Evolutionary conservation across 805 yeast genomes (phyloP).

Genomic region (Candida fluviatilis): DNA sequence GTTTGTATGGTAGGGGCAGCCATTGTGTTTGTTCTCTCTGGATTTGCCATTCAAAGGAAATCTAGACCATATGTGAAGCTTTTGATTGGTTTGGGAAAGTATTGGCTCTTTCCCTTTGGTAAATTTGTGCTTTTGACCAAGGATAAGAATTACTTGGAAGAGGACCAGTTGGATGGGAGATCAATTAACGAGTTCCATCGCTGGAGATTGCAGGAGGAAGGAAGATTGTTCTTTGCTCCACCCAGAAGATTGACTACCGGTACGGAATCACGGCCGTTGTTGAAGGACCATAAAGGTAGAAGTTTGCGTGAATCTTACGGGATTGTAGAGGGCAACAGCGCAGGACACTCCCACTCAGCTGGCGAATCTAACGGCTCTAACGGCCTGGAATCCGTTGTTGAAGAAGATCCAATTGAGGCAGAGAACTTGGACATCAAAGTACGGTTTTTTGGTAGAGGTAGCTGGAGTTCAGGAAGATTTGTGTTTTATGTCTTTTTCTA

Average conservation of each 20-base stretch:
- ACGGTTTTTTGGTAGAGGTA: constrained; percentile 85
- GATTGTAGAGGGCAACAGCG: constrained; percentile 16
- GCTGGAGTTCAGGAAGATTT: constrained; percentile 83
- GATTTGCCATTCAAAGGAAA: constrained; percentile 42
- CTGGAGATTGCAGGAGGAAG: constrained; percentile 81
- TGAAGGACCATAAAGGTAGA: constrained; percentile 42
- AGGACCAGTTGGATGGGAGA: constrained; percentile 87
- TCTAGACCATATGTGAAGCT: constrained; percentile 61
- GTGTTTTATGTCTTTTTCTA: constrained; percentile 72
- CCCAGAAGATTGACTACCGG: constrained; percentile 38
- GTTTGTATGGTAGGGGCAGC: constrained; percentile 50
- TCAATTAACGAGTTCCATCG: constrained; percentile 77
- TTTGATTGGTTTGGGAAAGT: constrained; percentile 60
- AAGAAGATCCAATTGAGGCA: constrained; percentile 11
- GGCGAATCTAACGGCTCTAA: too few relatives aligned
- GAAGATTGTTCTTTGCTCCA: constrained; percentile 77
- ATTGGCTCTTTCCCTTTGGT: constrained; percentile 83
- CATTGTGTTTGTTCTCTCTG: constrained; percentile 38
- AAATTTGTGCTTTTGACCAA: constrained; percentile 73
- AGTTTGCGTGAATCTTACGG: constrained; percentile 35
- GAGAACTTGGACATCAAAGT: constrained; percentile 32
- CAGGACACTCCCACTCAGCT: background rate
- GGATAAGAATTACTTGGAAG: constrained; percentile 77
- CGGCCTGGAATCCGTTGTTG: constrained; percentile 11
- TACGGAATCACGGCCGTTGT: constrained; percentile 32